A percentile compares a stretch with the other conserved stretches of the same genome.
Evolutionary conservation across 768 basidiomycete species (phyloP).

Genomic region (Arthromyces matolae): DNA sequence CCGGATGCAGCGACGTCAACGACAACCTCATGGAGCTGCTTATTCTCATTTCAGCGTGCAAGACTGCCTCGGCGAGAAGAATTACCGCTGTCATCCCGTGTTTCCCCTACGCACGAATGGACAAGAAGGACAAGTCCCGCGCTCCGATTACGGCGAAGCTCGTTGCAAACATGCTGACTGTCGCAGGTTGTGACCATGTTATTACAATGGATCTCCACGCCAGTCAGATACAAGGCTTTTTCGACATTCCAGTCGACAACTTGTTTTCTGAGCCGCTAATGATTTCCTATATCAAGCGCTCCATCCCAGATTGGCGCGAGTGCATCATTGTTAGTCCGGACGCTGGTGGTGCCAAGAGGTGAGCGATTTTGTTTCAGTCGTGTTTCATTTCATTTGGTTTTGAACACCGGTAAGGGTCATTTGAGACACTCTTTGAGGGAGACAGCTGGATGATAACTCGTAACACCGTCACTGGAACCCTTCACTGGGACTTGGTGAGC

Average conservation of each 20-base stretch:
- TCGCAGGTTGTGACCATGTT: constrained; percentile 97
- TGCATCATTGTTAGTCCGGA: constrained; percentile 94
- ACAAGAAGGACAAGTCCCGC: constrained; percentile 95
- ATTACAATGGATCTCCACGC: constrained; percentile 99
- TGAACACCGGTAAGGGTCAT: constrained; percentile 67
- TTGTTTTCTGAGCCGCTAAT: constrained; percentile 95
- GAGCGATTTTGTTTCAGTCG: constrained; percentile 26
- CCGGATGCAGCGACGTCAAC: constrained; percentile 84
- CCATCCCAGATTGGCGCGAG: constrained; percentile 83
- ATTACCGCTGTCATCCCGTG: constrained; percentile 98
- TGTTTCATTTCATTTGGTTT: constrained; percentile 4
- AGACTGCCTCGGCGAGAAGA: constrained; percentile 89
- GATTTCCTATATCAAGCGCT: constrained; percentile 86
- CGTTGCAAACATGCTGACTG: constrained; percentile 95
- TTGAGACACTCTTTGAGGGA: constrained; percentile 77
- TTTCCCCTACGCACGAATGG: constrained; percentile 95
- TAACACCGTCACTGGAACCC: constrained; percentile 50
- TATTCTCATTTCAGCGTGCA: constrained; percentile 97
- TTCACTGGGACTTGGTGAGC: constrained; percentile 75
- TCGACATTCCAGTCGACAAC: constrained; percentile 98
- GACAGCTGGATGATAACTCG: constrained; percentile 67
- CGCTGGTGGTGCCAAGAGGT: constrained; percentile 98
- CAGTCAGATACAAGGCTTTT: constrained; percentile 97
- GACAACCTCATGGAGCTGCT: constrained; percentile 98
- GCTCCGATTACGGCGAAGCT: constrained; percentile 98